Base-by-base conservation (phyloP, 2,329 filamentous ascomycete genomes). In the Neonectria coccinea region DNA sequence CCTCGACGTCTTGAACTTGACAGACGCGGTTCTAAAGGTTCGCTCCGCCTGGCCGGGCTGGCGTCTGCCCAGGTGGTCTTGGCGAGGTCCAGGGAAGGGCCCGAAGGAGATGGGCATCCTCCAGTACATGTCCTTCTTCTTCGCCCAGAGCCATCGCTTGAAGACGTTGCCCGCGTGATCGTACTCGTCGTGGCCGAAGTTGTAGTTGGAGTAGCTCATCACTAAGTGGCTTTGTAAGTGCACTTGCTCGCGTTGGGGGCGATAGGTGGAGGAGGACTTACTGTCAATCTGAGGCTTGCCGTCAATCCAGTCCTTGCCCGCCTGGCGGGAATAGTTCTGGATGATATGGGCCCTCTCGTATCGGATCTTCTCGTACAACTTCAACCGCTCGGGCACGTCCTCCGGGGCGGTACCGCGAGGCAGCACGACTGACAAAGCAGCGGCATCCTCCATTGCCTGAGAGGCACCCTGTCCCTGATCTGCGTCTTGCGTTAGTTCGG, bases 361-460 rank as follows among this genome's bases (percentile, higher is more conserved):
- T 5, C 90, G 81, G 65, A 86, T 85, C 31, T 84, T 77, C 60
- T 91, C 79, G 71, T 91, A 91, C 0, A 92, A 77, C 62, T 80
- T 80, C 7, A 92, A 78, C 1, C 89, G 82, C 22, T 86, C 84
- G 0, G 84, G 77, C 0, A 92, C 78, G 0, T 88, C 84, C 0
- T 78, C 75, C 0, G 76, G 67, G 0, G 72, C 59, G 0, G 84
- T 84, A 0, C 82, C 83, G 0, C 68, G 66, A 0, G 84, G 83
- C 0, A 92, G 79, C 18, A 92, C 81, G 3, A 85, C 83, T 1
- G 82, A 83, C 0, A 92, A 74, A 0, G 88, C 82, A 0, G 85
- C 86, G 0, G 85, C 89, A 67, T 92, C 90, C 75, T 92, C 89
- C 41, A 92, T 91, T 0, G 90, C 90, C 68, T 86, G 88, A 16